These are phyloP conservation scores for Aspergillus coremiiformis DNA, from an alignment of 495 filamentous ascomycete genomes.

Conservation along the genomic window DNA sequence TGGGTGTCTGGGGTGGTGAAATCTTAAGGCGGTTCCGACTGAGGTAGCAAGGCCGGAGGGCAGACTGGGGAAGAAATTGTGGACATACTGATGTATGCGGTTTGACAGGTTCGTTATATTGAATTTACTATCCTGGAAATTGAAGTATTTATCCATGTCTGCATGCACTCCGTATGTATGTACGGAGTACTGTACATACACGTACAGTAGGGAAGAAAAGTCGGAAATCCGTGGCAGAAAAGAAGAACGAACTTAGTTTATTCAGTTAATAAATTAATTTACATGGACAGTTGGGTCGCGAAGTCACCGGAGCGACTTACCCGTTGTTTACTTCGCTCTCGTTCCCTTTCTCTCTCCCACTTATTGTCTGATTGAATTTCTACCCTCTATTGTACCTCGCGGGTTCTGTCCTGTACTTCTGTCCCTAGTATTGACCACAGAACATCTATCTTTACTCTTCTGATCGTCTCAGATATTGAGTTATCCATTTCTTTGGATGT, in stretches of 20 bases:
- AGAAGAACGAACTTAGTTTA: slow-evolving; percentile 2
- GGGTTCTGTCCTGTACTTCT: neutral
- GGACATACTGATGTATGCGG: no score
- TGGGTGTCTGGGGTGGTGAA: neutral
- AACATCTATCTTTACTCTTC: neutral
- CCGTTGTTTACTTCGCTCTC: slow-evolving; percentile 13
- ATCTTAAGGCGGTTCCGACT: neutral
- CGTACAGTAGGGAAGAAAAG: neutral
- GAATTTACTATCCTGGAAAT: no score
- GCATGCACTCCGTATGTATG: no score
- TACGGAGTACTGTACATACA: no score
- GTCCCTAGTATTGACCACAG: neutral
- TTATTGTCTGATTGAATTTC: neutral
- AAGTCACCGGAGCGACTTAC: slow-evolving; percentile 16
- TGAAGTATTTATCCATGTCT: no score
- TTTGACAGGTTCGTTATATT: no score
- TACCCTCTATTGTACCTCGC: neutral
- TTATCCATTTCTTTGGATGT: neutral
- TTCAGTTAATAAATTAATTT: no score
- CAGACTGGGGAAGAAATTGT: neutral
- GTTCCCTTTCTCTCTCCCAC: neutral
- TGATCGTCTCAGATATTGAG: neutral
- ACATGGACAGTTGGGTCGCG: slow-evolving; percentile 12
- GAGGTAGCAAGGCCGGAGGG: neutral
- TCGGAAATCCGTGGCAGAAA: neutral